Percentiles rank a stretch among this genome's conserved stretches.
Evolutionary conservation across 2,329 filamentous ascomycete genomes (phyloP).

Genomic region (Aspergillus fischeri): DNA sequence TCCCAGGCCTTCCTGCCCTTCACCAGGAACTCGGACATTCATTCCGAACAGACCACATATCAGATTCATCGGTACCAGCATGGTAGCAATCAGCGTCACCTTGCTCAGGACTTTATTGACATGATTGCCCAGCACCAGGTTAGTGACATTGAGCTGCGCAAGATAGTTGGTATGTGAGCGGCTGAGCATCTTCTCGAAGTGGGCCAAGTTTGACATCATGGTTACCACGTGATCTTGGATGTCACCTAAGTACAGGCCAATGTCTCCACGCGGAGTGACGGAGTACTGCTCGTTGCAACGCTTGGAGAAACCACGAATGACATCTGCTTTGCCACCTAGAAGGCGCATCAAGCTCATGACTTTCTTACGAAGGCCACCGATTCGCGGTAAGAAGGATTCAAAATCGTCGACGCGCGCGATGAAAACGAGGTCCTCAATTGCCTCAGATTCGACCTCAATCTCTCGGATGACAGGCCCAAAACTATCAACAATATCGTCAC

Average conservation of each 20-base stretch:
- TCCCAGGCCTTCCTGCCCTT: constrained; percentile 27
- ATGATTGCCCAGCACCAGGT: constrained; percentile 79
- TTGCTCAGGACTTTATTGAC: constrained; percentile 90
- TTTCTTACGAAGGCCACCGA: constrained; percentile 88
- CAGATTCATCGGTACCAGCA: constrained; percentile 93
- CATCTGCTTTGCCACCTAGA: constrained; percentile 94
- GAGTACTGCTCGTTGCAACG: constrained; percentile 97
- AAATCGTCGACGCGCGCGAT: constrained; percentile 88
- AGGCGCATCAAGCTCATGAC: constrained; percentile 91
- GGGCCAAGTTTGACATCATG: constrained; percentile 93
- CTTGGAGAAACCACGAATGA: constrained; percentile 95
- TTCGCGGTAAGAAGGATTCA: constrained; percentile 76
- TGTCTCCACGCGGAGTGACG: constrained; percentile 91
- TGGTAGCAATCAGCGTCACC: constrained; percentile 88
- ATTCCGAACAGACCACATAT: constrained; percentile 62
- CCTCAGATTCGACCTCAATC: constrained; percentile 83
- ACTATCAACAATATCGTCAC: constrained; percentile 94
- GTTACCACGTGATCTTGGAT: constrained; percentile 99
- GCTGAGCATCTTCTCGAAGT: constrained; percentile 97
- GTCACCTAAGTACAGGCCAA: constrained; percentile 92
- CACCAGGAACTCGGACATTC: constrained; percentile 48
- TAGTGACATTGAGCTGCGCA: constrained; percentile 88
- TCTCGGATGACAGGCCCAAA: constrained; percentile 87
- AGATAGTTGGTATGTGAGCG: constrained; percentile 94
- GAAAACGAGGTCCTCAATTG: constrained; percentile 93